Evolutionary conservation across 495 filamentous ascomycete genomes (phyloP).

Genomic region (Achaetomiella virescens): DNA sequence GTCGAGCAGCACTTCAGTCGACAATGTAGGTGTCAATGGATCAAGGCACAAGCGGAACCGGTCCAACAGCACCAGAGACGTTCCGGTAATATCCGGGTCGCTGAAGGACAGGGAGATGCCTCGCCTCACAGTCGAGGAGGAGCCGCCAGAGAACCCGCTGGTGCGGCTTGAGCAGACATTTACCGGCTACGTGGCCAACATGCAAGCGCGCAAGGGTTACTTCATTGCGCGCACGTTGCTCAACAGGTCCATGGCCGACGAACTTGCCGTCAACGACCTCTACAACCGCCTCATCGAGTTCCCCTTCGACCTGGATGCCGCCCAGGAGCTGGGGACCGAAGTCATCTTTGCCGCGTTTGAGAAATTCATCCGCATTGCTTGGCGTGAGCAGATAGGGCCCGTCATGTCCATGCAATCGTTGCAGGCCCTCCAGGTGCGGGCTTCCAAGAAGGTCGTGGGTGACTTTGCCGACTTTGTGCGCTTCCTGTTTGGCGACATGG

Average conservation of each 20-base stretch:
- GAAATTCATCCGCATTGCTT: slow-evolving; percentile 84
- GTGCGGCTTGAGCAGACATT: slow-evolving; percentile 79
- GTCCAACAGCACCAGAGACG: slow-evolving; percentile 38
- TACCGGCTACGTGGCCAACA: slow-evolving; percentile 70
- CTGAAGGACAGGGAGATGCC: slow-evolving; percentile 46
- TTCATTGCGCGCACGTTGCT: slow-evolving; percentile 71
- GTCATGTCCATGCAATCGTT: slow-evolving; percentile 62
- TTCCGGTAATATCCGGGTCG: slow-evolving; percentile 39
- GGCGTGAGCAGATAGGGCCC: slow-evolving; percentile 82
- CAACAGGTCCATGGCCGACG: slow-evolving; percentile 63
- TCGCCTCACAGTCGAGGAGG: slow-evolving; percentile 38
- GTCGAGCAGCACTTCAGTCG: slow-evolving; percentile 12
- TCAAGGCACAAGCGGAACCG: slow-evolving; percentile 36
- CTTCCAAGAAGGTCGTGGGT: slow-evolving; percentile 62
- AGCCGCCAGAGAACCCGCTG: slow-evolving; percentile 49
- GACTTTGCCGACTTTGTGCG: slow-evolving; percentile 87
- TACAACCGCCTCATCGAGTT: slow-evolving; percentile 84
- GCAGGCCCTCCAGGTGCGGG: slow-evolving; percentile 64
- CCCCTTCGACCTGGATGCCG: slow-evolving; percentile 64
- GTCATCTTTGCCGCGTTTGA: slow-evolving; percentile 92
- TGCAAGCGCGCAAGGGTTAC: slow-evolving; percentile 79
- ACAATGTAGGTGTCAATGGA: slow-evolving; percentile 15
- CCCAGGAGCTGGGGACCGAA: slow-evolving; percentile 72
- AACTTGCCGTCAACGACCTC: slow-evolving; percentile 78
- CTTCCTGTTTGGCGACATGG: slow-evolving; percentile 67